Base-by-base conservation (phyloP, 306 rosid genomes). In the Elaeagnus macrophylla region DNA sequence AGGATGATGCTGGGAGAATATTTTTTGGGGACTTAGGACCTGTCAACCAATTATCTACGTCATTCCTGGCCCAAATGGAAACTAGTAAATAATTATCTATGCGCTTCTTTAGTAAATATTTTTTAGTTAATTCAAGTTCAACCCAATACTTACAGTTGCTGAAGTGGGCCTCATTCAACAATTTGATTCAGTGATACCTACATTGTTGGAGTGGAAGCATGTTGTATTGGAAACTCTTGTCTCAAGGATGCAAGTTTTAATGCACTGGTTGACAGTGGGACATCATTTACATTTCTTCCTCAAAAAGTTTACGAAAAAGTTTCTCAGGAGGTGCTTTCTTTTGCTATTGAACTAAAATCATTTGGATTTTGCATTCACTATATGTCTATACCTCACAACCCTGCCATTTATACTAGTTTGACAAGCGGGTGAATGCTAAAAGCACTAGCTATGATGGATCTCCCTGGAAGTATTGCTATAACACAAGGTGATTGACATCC, bases 201-300 rank as follows among this genome's bases (percentile, higher is more conserved):
- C 60, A 57, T 79, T 17, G 58, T 86, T 52, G 96, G 86, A 40
- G 89, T 86, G 79, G 85, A 91, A 63, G 71, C 89, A 61, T 80
- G 68, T 67, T 91, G 96, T 78, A 37, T 91, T 13, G 75, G 72
- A 46, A 71, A 71, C 55, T 74, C 85, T 25, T 91, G 96, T 65
- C 82, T 75, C 38, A 73, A 80, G 72, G 68, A 70, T 71, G 61
- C 89, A 16, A 71, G 68, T 72, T 91, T 91, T 64, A 74, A 72
- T 61, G 87, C 93, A 14, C 64, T 74, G 77, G 74, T 86, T 78
- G 97, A 91, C 64, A 90, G 91, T 5, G 97, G 97, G 63, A 69
- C 95, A 20, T 90, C 97, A 47, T 86, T 90, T 76, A 83, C 97
- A 8, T 80, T 81, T 69, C 91, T 90, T 64, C 97, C 97, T 0